Evolutionary conservation across 805 yeast species (phyloP).

Genomic region (Diddensiella caesifluorescens): DNA sequence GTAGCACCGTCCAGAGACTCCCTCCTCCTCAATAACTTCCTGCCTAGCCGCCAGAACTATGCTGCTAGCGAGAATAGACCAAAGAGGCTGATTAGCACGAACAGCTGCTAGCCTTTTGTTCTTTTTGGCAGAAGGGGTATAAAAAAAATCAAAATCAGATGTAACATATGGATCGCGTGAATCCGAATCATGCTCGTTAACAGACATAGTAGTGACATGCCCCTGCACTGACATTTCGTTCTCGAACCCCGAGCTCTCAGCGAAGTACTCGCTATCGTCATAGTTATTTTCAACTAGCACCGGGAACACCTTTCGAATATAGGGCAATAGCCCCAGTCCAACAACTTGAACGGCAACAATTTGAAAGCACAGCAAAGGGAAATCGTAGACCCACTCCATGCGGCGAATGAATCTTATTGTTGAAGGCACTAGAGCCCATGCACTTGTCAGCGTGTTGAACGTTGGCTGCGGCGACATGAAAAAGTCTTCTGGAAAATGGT

Average conservation of each 20-base stretch:
- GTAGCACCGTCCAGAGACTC: slow-evolving; percentile 20
- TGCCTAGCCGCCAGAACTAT: slow-evolving; percentile 33
- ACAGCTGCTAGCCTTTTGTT: slow-evolving; percentile 26
- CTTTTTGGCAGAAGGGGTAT: slow-evolving; percentile 22
- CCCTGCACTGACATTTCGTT: not conserved
- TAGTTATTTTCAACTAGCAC: slow-evolving; percentile 10
- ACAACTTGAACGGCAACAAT: slow-evolving; percentile 32
- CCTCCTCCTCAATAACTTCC: slow-evolving; percentile 16
- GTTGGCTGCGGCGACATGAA: slow-evolving; percentile 7
- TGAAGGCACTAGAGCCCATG: slow-evolving; percentile 21
- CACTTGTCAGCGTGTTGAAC: slow-evolving; percentile 20
- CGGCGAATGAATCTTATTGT: slow-evolving; percentile 20
- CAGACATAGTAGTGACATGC: slow-evolving; percentile 2
- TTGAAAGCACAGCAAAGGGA: slow-evolving; percentile 25
- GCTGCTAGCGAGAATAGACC: slow-evolving; percentile 33
- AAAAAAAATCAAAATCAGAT: slow-evolving; percentile 19
- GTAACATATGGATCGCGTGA: not conserved
- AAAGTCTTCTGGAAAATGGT: slow-evolving; percentile 1
- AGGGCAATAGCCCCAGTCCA: slow-evolving; percentile 28
- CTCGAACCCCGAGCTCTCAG: slow-evolving; percentile 17
- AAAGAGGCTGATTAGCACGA: slow-evolving; percentile 30
- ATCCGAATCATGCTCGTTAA: not conserved
- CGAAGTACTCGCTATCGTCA: slow-evolving; percentile 14
- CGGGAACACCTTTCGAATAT: slow-evolving; percentile 27
- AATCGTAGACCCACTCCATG: slow-evolving; percentile 27